phyloP scores from a whole-genome alignment of 176 grass and related monocot species.

The Ananas comosus region DNA sequence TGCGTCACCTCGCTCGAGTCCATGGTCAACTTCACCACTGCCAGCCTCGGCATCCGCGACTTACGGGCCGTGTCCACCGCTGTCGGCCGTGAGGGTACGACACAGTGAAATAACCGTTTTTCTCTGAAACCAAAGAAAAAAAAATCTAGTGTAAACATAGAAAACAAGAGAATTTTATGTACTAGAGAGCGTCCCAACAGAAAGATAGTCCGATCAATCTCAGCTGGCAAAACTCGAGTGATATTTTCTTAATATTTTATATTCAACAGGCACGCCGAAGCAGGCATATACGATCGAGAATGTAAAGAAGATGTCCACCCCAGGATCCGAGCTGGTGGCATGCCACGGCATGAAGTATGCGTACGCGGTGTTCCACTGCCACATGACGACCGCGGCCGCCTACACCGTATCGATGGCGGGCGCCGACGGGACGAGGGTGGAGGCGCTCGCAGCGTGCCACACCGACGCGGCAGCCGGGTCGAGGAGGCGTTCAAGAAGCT shows the following conservation, averaged over 20 bases:
- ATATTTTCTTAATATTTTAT: no score
- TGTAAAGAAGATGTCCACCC: constrained; percentile 10
- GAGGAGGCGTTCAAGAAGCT: constrained; percentile 9
- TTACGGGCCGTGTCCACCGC: constrained; percentile 18
- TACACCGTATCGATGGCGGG: constrained; percentile 21
- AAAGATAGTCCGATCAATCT: no score
- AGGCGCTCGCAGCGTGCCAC: constrained; percentile 43
- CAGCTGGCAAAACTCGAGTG: no score
- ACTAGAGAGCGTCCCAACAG: no score
- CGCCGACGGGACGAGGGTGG: constrained; percentile 15
- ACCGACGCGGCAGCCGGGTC: constrained; percentile 12
- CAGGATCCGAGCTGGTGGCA: constrained; percentile 15
- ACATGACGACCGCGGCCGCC: constrained; percentile 17
- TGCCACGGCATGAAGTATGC: constrained; percentile 33
- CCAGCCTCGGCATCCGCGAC: constrained; percentile 19
- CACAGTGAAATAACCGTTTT: no score
- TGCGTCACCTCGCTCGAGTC: constrained; percentile 39
- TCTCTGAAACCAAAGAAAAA: no score
- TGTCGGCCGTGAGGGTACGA: neutral
- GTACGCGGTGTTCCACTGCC: constrained; percentile 38
- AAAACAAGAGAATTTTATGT: no score
- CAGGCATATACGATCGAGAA: constrained; percentile 23
- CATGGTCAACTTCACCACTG: constrained; percentile 32
- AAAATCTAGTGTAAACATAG: no score
- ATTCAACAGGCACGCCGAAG: neutral